Conservation (phyloP, 2,329 filamentous ascomycete genomes). For the Cladophialophora exuberans region DNA sequence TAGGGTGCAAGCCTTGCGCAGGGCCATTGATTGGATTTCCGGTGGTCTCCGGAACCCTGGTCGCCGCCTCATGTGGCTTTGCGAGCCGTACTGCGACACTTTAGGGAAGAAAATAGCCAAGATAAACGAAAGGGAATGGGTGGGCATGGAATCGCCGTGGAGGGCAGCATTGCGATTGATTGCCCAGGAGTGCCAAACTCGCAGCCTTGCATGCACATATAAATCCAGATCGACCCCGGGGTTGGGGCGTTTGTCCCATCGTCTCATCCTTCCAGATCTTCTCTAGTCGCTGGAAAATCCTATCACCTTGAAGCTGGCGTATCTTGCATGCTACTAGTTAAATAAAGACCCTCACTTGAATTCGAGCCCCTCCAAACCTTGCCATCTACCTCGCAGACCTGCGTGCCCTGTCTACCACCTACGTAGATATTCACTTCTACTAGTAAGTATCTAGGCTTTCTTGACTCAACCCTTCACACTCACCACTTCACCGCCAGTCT, state of each 20-base stretch:
- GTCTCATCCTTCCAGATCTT: constrained; percentile 5
- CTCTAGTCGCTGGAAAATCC: background rate
- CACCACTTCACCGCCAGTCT: too few relatives aligned
- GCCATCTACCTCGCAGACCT: too few relatives aligned
- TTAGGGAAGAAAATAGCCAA: constrained; percentile 7
- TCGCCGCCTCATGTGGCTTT: constrained; percentile 29
- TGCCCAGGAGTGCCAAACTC: background rate
- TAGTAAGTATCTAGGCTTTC: too few relatives aligned
- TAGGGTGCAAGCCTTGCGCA: constrained; percentile 15
- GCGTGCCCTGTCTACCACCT: too few relatives aligned
- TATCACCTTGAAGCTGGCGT: too few relatives aligned
- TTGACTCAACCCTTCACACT: too few relatives aligned
- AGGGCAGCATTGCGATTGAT: background rate
- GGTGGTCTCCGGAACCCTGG: constrained; percentile 14
- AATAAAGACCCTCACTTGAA: too few relatives aligned
- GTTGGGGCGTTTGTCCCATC: constrained; percentile 15
- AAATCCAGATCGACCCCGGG: constrained; percentile 14
- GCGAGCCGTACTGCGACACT: too few relatives aligned
- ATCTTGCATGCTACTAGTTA: too few relatives aligned
- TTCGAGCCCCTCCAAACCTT: too few relatives aligned
- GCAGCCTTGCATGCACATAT: constrained; percentile 29
- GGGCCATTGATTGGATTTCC: constrained; percentile 22
- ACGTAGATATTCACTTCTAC: too few relatives aligned
- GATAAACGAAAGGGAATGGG: constrained; percentile 1
- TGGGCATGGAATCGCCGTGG: constrained; percentile 11